phyloP scores from a whole-genome alignment of 2,329 filamentous ascomycete genomes.

The Paradendryphiella salina region DNA sequence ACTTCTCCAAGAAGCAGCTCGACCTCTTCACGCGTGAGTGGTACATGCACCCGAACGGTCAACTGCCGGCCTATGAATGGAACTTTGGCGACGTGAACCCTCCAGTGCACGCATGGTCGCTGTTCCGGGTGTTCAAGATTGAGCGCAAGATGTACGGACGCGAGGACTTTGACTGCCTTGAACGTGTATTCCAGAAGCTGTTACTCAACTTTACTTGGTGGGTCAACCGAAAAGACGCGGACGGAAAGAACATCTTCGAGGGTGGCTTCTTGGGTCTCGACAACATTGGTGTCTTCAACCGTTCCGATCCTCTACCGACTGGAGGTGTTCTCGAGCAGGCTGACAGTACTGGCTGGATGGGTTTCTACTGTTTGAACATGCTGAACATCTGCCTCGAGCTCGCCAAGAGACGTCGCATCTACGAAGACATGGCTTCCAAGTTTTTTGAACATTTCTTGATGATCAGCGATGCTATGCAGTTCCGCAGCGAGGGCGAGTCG shows the following conservation, averaged over 20 bases:
- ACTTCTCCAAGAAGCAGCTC: slow-evolving; percentile 97
- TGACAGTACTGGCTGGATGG: slow-evolving; percentile 99
- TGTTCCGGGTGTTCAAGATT: slow-evolving; percentile 96
- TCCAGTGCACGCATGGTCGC: slow-evolving; percentile 93
- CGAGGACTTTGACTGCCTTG: slow-evolving; percentile 92
- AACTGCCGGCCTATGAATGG: slow-evolving; percentile 93
- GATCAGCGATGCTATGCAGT: slow-evolving; percentile 94
- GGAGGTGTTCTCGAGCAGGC: slow-evolving; percentile 93
- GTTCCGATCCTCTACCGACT: slow-evolving; percentile 90
- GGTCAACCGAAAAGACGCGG: slow-evolving; percentile 93
- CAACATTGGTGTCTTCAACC: slow-evolving; percentile 97
- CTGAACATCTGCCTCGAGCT: slow-evolving; percentile 94
- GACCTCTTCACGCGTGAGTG: slow-evolving; percentile 95
- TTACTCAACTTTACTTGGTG: slow-evolving; percentile 98
- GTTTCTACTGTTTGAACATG: slow-evolving; percentile 95
- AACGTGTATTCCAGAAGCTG: slow-evolving; percentile 94
- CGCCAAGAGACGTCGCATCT: slow-evolving; percentile 90
- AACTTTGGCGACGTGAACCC: slow-evolving; percentile 98
- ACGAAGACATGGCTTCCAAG: slow-evolving; percentile 95
- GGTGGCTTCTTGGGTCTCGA: slow-evolving; percentile 93
- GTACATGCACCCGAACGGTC: slow-evolving; percentile 98
- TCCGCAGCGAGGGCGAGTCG: slow-evolving; percentile 68
- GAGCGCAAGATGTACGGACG: slow-evolving; percentile 96
- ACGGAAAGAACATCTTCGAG: slow-evolving; percentile 97
- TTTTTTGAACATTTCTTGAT: slow-evolving; percentile 99